These are phyloP conservation scores for Limtongia smithiae DNA, from an alignment of 805 yeast species.

Conservation along the genomic window DNA sequence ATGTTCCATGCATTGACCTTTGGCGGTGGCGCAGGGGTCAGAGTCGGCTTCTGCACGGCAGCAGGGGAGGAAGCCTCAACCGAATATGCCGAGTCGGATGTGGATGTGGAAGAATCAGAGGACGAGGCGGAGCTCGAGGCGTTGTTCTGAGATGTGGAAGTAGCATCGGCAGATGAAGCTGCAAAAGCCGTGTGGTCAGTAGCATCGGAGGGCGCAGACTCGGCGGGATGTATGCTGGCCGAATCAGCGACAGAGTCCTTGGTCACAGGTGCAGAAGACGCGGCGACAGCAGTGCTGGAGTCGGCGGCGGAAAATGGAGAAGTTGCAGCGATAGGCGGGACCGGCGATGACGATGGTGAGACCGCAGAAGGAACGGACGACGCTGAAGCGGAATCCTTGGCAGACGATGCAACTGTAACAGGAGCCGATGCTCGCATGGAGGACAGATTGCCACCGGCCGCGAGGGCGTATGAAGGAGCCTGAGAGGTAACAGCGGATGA, in stretches of 20 bases:
- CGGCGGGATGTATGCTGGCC: slow-evolving; percentile 8
- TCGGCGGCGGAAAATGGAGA: not conserved
- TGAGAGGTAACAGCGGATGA: slow-evolving; percentile 18
- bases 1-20: slow-evolving; percentile 59
- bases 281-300: slow-evolving; percentile 16
- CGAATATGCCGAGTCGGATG: slow-evolving; percentile 15
- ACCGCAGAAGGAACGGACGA: not conserved
- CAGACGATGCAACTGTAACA: slow-evolving; percentile 8
- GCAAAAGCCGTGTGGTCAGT: too few relatives aligned
- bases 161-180: slow-evolving; percentile 8
- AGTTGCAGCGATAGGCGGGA: not conserved
- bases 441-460: slow-evolving; percentile 31
- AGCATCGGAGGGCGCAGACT: slow-evolving; percentile 32
- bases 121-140: slow-evolving; percentile 4
- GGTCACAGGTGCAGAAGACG: slow-evolving; percentile 30
- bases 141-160: not conserved
- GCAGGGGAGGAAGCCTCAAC: slow-evolving; percentile 30
- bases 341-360: not conserved
- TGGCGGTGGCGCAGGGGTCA: slow-evolving; percentile 68
- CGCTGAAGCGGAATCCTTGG: not conserved
- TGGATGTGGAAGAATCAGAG: slow-evolving; percentile 24
- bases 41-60: slow-evolving; percentile 35
- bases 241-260: not conserved
- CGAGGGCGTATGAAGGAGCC: slow-evolving; percentile 26
- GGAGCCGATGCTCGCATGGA: slow-evolving; percentile 29